Evolutionary conservation across 1,284 basidiomycete genomes (phyloP), one percentile per base, ranked within the genome.

Genomic region (Ceratobasidium sp.): DNA sequence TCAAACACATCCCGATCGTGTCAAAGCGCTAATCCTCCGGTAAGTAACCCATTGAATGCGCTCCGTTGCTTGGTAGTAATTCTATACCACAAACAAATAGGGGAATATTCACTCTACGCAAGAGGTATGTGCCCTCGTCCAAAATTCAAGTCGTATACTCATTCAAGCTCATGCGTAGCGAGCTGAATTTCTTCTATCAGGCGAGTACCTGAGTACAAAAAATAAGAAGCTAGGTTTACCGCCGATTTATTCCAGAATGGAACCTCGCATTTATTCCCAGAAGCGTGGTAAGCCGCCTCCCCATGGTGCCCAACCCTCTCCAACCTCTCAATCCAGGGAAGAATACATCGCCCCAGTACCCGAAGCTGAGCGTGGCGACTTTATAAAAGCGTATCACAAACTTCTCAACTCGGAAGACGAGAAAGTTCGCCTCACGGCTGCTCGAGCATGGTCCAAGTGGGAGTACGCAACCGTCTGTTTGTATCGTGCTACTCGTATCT

Each of bases 171-270:
- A 66, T 30, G 35, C 55, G 20, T 66, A 93, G 91, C 81, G 97
- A 99, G 85, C 89, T 98, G 38, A 88, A 89, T 35, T 98, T 96
- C 87, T 98, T 98, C 87, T 98, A 98, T 85, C 95, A 97, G 86
- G 70, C 64, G n/a, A 35, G 55, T n/a, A 30, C 30, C 33, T 14
- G 33, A 23, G 2, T 54, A 54, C 12, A 0, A 35, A 23, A 18
- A 50, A 35, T 14, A 16, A 46, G 12, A 10, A 4, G 44, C 5
- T 48, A 18, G 46, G n/a, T 12, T 50, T 68, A 46, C 14, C 27
- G 5, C 33, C 3, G 14, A 23, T 69, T 54, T 23, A 14, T 71
- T 16, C 57, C 48, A 73, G 70, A 62, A 73, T 27, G 70, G 70
- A 27, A 76, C 92, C 23, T 93, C 91, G 1, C 91, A 93, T 83